Conservation (phyloP, 805 yeast species). For the Wickerhamomyces canadensis region DNA sequence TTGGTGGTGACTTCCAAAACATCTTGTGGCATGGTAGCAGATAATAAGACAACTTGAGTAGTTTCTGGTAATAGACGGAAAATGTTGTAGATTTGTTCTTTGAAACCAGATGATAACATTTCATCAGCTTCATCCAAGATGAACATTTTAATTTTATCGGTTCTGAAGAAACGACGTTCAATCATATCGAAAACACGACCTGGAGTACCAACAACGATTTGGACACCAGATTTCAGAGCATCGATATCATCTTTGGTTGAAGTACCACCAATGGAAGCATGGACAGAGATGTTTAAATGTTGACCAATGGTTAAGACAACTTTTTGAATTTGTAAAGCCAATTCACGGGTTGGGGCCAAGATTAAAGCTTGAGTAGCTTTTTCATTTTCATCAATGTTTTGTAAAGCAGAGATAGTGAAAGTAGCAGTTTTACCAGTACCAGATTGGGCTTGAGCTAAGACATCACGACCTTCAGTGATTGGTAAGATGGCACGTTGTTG, state of each 20-base stretch:
- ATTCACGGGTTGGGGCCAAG: conserved; percentile 95
- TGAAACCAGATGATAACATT: conserved; percentile 88
- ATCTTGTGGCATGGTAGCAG: conserved; percentile 92
- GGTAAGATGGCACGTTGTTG: conserved; percentile 97
- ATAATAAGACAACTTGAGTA: conserved; percentile 90
- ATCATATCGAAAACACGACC: conserved; percentile 97
- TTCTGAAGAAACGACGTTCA: conserved; percentile 77
- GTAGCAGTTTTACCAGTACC: conserved; percentile 99
- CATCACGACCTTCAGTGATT: conserved; percentile 91
- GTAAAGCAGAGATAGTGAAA: conserved; percentile 79
- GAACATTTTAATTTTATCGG: conserved; percentile 86
- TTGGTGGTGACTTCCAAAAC: conserved; percentile 86
- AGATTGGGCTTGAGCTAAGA: conserved; percentile 97
- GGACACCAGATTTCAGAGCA: conserved; percentile 80
- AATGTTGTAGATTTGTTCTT: conserved; percentile 92
- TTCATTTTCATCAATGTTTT: conserved; percentile 65
- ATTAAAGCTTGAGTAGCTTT: conserved; percentile 88
- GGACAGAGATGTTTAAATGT: conserved; percentile 85
- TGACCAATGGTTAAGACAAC: conserved; percentile 87
- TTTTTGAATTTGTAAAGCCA: conserved; percentile 92
- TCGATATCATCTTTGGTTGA: conserved; percentile 82
- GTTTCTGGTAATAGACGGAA: conserved; percentile 82
- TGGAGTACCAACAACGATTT: conserved; percentile 96
- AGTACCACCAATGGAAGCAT: conserved; percentile 98
- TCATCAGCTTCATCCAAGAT: conserved; percentile 98